Base-by-base conservation (phyloP, 2,329 filamentous ascomycete species). In the Fusarium nisikadoi region DNA sequence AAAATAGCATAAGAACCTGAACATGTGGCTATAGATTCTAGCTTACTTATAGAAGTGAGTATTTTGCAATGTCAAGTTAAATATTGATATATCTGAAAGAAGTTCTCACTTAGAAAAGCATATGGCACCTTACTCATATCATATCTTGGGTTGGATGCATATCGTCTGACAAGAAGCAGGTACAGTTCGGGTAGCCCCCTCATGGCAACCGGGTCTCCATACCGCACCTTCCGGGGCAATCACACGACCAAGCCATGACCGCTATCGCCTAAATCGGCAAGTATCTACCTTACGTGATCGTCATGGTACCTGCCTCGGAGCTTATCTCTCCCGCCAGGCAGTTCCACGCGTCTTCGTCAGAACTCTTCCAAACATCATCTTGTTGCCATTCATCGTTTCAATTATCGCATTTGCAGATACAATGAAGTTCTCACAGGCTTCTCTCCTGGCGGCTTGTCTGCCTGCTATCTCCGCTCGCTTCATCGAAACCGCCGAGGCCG, bases 391-490 rank as follows among this genome's bases (percentile, higher is more conserved):
- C 49, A 41, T 39, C 45, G 54, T 69, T 53, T 46, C 55, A 36
- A 23, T 38, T 31, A 43, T 61, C 60, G 6, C 20, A 45, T 38
- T 25, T 50, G 33, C 25, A 57, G 20, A 46, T 36, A 47, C 17
- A 54, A 90, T 90, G 88, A 90, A 86, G 80, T 80, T 88, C 71
- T 81, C 85, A 13, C 84, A 84, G 68, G 82, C 86, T 43, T 88
- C 88, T 56, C 76, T 89, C 19, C 77, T 91, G 61, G 85, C 88
- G 56, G 80, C 88, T 63, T 83, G 89, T 71, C 83, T 90, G 70
- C 88, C 88, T 52, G 85, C 84, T 56, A 83, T 85, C 62, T 85
- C 83, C 72, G 88, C 87, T 59, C 88, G 89, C 72, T 91, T 89
- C 75, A 79, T 90, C 75, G 86, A 90, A 77, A 74, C 82, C 36